A percentile compares a stretch with the other conserved stretches of the same genome.
Conservation (phyloP, 176 grass and related monocot genomes). For the Hyparrhenia diplandra region DNA sequence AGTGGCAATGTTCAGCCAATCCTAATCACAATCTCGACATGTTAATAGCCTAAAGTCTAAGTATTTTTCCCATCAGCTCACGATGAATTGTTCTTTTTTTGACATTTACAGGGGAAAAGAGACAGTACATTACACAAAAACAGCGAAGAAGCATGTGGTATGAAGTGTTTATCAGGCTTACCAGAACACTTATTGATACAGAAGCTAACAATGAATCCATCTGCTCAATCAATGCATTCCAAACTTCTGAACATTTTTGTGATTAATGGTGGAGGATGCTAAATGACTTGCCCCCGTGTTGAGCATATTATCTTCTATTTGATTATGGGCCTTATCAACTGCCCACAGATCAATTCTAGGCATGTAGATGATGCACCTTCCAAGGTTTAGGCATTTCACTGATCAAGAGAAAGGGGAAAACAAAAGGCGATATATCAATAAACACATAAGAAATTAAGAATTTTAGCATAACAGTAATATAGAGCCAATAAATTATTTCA, state of each 20-base stretch:
- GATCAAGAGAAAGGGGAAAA: neutral
- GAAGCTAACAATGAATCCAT: slow-evolving; percentile 72
- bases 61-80: neutral
- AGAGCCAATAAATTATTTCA: slow-evolving; percentile 12
- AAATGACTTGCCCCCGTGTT: slow-evolving; percentile 3
- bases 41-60: slow-evolving; percentile 3
- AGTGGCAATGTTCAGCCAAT: neutral
- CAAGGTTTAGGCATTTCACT: slow-evolving; percentile 76
- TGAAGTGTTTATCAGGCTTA: slow-evolving; percentile 37
- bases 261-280: neutral
- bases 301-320: slow-evolving; percentile 27
- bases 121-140: neutral
- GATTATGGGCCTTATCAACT: slow-evolving; percentile 46
- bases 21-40: neutral
- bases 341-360: slow-evolving; percentile 98
- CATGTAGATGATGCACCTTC: slow-evolving; percentile 94
- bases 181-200: slow-evolving; percentile 85
- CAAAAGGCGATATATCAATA: slow-evolving; percentile 14
- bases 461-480: neutral
- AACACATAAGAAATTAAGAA: slow-evolving; percentile 25
- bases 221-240: slow-evolving; percentile 88
- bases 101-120: neutral
- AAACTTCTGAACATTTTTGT: slow-evolving; percentile 60
- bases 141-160: slow-evolving; percentile 8
- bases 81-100: neutral